Evolutionary conservation across 768 basidiomycete genomes (phyloP).

Genomic region (Pleurotus tuber-regium): DNA sequence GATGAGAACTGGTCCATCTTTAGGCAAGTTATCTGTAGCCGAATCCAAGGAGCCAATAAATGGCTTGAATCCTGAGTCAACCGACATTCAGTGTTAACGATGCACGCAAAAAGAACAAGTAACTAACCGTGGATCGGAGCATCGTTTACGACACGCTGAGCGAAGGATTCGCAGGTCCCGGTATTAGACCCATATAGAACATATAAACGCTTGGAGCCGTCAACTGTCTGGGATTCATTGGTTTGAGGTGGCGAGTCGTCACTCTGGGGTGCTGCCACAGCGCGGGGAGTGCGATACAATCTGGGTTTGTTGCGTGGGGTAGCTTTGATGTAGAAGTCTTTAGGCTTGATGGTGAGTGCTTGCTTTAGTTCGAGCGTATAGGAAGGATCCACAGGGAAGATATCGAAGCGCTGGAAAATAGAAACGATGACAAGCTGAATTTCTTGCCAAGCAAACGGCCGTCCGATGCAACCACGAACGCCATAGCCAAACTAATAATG

Average conservation of each 20-base stretch:
- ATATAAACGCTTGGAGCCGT: slow-evolving; percentile 26
- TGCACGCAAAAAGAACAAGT: neutral
- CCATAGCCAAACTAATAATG: slow-evolving; percentile 17
- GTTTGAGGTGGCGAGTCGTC: neutral
- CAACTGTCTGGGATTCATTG: neutral
- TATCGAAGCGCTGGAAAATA: slow-evolving; percentile 45
- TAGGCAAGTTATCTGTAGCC: slow-evolving; percentile 32
- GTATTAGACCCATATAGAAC: slow-evolving; percentile 47
- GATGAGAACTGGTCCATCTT: slow-evolving; percentile 42
- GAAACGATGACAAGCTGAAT: slow-evolving; percentile 37
- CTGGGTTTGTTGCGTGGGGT: slow-evolving; percentile 26
- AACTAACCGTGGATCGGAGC: slow-evolving; percentile 34
- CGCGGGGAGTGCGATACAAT: slow-evolving; percentile 15
- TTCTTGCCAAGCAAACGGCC: slow-evolving; percentile 49
- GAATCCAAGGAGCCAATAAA: slow-evolving; percentile 39
- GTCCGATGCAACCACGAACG: slow-evolving; percentile 29
- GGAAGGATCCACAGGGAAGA: slow-evolving; percentile 37
- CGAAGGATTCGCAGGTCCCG: slow-evolving; percentile 47
- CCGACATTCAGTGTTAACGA: neutral
- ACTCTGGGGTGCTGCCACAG: slow-evolving; percentile 15
- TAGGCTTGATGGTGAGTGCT: slow-evolving; percentile 45
- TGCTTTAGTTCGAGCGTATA: slow-evolving; percentile 45
- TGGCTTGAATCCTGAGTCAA: slow-evolving; percentile 33
- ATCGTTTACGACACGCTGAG: slow-evolving; percentile 39
- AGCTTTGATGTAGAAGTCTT: slow-evolving; percentile 37